A percentile compares a stretch with the other conserved stretches of the same genome.
Conservation (phyloP, 2,329 filamentous ascomycete species). For the Colletotrichum noveboracense region DNA sequence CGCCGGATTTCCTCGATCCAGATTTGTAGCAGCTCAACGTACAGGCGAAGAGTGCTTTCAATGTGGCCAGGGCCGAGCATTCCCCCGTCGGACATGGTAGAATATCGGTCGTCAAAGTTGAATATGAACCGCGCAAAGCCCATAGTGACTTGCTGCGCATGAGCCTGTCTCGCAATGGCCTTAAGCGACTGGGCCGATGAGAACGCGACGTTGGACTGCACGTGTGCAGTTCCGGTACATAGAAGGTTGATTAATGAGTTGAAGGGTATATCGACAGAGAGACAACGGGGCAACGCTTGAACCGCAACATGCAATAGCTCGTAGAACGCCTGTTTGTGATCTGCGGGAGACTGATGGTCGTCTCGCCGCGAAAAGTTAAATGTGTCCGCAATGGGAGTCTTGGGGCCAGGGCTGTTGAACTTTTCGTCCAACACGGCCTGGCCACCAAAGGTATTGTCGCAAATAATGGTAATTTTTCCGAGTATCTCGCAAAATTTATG, state of each 20-base stretch:
- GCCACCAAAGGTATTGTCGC: constrained; percentile 95
- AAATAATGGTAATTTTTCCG: constrained; percentile 94
- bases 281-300: constrained; percentile 90
- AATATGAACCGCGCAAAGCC: constrained; percentile 98
- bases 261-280: constrained; percentile 89
- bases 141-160: constrained; percentile 94
- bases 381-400: constrained; percentile 92
- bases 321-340: constrained; percentile 94
- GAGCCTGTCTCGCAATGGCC: constrained; percentile 90
- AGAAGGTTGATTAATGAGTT: constrained; percentile 93
- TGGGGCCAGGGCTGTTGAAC: constrained; percentile 84
- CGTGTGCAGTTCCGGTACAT: constrained; percentile 95
- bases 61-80: constrained; percentile 95
- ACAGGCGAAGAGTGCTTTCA: constrained; percentile 89
- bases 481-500: constrained; percentile 92
- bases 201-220: constrained; percentile 88
- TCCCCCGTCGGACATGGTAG: constrained; percentile 96
- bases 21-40: constrained; percentile 91
- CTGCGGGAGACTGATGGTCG: constrained; percentile 72
- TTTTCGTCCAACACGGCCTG: constrained; percentile 96
- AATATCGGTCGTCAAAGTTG: constrained; percentile 96
- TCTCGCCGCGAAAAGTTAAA: constrained; percentile 90
- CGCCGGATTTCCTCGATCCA: constrained; percentile 97
- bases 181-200: constrained; percentile 94
- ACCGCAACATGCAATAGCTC: constrained; percentile 95